A percentile compares a stretch with the other conserved stretches of the same genome.
Evolutionary conservation across 805 yeast genomes (phyloP).

Genomic region (Teunomyces funiuensis): DNA sequence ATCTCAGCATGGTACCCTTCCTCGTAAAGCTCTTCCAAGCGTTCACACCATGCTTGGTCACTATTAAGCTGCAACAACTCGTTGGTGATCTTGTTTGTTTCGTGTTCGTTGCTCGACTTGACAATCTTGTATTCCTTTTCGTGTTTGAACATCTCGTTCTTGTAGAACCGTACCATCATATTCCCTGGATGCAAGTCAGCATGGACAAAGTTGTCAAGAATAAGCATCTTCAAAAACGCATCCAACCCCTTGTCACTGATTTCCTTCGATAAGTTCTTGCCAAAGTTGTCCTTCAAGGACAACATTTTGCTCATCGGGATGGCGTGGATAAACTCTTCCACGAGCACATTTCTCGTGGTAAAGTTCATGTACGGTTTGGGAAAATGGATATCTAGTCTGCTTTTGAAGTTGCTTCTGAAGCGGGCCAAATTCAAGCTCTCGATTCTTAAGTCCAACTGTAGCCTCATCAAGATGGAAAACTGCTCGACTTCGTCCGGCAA

Average conservation of each 20-base stretch:
- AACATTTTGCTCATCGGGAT: conserved; percentile 76
- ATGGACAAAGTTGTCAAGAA: conserved; percentile 90
- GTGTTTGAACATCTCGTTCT: conserved; percentile 44
- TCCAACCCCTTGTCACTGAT: conserved; percentile 82
- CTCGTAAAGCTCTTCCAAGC: conserved; percentile 46
- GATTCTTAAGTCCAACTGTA: conserved; percentile 86
- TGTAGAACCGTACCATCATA: conserved; percentile 72
- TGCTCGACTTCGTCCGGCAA: conserved; percentile 92
- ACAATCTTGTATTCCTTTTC: conserved; percentile 43
- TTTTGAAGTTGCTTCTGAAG: conserved; percentile 68
- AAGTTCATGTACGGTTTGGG: conserved; percentile 71
- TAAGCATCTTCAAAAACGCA: conserved; percentile 89
- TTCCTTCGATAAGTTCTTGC: conserved; percentile 59
- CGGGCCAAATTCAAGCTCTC: conserved; percentile 79
- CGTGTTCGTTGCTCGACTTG: conserved; percentile 44
- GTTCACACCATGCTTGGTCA: conserved; percentile 45
- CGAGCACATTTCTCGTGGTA: conserved; percentile 69
- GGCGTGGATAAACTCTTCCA: conserved; percentile 85
- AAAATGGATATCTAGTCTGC: conserved; percentile 63
- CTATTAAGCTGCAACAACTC: conserved; percentile 36
- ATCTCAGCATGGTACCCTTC: conserved; percentile 78
- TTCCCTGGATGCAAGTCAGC: conserved; percentile 98
- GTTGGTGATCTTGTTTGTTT: conserved; percentile 45
- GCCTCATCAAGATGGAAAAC: conserved; percentile 78
- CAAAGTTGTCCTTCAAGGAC: conserved; percentile 42